Conservation (phyloP, 2,329 filamentous ascomycete species). For the Trematosphaeria pertusa region DNA sequence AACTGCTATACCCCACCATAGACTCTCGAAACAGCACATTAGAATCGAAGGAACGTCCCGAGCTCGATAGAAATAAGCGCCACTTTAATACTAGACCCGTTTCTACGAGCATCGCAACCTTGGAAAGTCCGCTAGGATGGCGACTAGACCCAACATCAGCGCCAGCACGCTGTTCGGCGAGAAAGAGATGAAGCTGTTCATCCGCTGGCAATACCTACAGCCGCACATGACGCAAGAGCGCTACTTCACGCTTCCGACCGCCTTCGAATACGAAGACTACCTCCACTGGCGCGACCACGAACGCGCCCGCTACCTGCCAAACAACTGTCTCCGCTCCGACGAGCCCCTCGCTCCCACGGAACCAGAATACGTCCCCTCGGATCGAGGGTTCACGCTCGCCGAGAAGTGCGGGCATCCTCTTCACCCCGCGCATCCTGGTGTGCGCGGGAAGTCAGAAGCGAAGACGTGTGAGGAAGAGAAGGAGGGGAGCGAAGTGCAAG, state of each 20-base stretch:
- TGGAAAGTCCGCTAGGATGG: too few relatives aligned
- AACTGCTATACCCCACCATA: too few relatives aligned
- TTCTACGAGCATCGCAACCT: too few relatives aligned
- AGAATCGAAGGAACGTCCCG: too few relatives aligned
- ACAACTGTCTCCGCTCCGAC: not conserved
- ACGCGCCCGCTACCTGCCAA: not conserved
- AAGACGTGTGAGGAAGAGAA: not conserved
- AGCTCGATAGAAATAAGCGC: too few relatives aligned
- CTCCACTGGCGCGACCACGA: not conserved
- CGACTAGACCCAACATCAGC: not conserved
- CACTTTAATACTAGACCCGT: too few relatives aligned
- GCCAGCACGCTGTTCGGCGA: conserved; percentile 1
- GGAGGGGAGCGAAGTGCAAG: not conserved
- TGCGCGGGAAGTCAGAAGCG: not conserved
- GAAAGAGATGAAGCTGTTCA: conserved; percentile 2
- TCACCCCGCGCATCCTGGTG: not conserved
- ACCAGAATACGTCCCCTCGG: not conserved
- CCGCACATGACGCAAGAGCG: not conserved
- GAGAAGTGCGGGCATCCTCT: not conserved
- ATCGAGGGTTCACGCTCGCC: not conserved
- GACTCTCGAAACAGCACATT: too few relatives aligned
- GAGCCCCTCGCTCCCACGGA: not conserved
- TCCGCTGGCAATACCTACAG: conserved; percentile 2
- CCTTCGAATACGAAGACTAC: not conserved
- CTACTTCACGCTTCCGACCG: not conserved